Evolutionary conservation across 164 flowering plant genomes (phyloP).

Genomic region (Brasenia schreberi): DNA sequence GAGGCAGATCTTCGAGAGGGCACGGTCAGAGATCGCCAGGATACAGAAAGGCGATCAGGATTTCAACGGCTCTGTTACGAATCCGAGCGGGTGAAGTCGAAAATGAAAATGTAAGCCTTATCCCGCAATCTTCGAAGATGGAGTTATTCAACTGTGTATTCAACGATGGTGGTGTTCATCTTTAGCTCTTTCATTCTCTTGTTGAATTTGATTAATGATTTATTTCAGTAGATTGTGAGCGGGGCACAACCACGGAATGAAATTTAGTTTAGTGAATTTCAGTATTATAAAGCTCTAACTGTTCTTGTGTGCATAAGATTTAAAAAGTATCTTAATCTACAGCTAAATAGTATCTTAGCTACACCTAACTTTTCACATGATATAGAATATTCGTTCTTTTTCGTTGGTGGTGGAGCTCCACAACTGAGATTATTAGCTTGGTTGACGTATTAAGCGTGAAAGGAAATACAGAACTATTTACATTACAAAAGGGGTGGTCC

Average conservation of each 20-base stretch:
- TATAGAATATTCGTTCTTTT: too few species aligned
- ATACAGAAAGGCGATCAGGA: conserved; percentile 22
- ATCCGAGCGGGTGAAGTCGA: conserved; percentile 20
- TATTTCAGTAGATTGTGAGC: neutral
- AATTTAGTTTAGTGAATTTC: too few species aligned
- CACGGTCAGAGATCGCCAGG: conserved; percentile 66
- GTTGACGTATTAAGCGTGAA: too few species aligned
- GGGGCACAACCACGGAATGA: neutral
- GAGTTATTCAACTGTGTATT: neutral
- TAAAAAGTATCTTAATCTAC: conserved; percentile 4
- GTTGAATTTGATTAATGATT: neutral
- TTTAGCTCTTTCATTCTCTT: too few species aligned
- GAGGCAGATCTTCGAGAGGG: conserved; percentile 71
- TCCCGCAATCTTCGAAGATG: neutral
- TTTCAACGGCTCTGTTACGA: conserved; percentile 24
- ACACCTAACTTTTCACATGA: too few species aligned
- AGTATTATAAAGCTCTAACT: too few species aligned
- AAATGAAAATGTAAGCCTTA: neutral
- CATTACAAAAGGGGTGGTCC: too few species aligned
- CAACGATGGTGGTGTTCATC: neutral
- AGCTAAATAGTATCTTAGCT: too few species aligned
- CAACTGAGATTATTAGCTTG: too few species aligned
- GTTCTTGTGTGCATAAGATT: too few species aligned
- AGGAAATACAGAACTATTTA: too few species aligned
- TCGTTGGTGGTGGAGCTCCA: too few species aligned